Percentiles rank a stretch among this genome's conserved stretches.
phyloP scores from a whole-genome alignment of 2,329 filamentous ascomycete species.

The Penicillium sp. region DNA sequence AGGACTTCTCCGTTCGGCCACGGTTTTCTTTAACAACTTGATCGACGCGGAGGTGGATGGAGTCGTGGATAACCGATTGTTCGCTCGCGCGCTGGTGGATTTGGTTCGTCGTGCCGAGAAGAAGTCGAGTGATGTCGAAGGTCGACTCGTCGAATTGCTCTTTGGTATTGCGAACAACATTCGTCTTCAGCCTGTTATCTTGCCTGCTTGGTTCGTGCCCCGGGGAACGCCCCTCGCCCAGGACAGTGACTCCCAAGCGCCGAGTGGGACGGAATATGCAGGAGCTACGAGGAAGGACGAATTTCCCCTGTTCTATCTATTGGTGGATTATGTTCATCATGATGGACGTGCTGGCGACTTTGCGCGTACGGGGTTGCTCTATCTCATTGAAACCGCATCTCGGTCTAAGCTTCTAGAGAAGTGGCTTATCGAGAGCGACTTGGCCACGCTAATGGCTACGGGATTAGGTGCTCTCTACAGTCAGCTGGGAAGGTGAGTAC shows the following conservation, averaged over 20 bases:
- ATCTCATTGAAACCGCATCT: conserved; percentile 91
- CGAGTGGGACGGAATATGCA: conserved; percentile 66
- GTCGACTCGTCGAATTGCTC: conserved; percentile 82
- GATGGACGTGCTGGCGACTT: conserved; percentile 95
- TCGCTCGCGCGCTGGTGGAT: conserved; percentile 82
- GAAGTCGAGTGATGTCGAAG: conserved; percentile 75
- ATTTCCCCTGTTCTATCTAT: conserved; percentile 90
- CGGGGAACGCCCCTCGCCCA: conserved; percentile 40
- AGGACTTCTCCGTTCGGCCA: conserved; percentile 76
- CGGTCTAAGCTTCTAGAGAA: conserved; percentile 78
- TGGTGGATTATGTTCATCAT: conserved; percentile 95
- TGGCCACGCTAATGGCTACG: conserved; percentile 95
- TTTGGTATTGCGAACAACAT: conserved; percentile 98
- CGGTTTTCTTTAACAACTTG: conserved; percentile 82
- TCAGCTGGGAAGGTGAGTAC: conserved; percentile 57
- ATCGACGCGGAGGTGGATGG: conserved; percentile 96
- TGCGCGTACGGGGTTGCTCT: conserved; percentile 85
- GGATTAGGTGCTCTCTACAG: conserved; percentile 77
- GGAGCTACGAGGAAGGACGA: conserved; percentile 84
- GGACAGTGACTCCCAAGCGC: conserved; percentile 39
- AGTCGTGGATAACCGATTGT: conserved; percentile 80
- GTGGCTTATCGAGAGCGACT: conserved; percentile 95
- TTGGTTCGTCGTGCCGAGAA: conserved; percentile 68
- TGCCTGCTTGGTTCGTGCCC: conserved; percentile 86
- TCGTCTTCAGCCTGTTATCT: conserved; percentile 76